Percentiles rank a stretch among this genome's conserved stretches.
phyloP scores from a whole-genome alignment of 1,284 basidiomycete species.

The Papiliotrema nemorosa region DNA sequence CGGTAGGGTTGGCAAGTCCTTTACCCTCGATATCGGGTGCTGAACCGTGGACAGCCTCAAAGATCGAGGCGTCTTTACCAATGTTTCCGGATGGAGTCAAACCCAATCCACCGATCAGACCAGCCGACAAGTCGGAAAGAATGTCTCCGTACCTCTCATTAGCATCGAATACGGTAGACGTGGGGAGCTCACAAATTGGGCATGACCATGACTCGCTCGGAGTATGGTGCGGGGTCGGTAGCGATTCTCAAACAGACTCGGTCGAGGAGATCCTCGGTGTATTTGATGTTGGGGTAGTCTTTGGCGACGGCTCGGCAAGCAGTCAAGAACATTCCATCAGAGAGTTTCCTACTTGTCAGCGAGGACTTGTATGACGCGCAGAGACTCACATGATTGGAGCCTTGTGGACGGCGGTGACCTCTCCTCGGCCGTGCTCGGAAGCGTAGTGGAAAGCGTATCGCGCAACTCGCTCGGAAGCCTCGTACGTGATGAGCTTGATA shows the following conservation, averaged over 20 bases:
- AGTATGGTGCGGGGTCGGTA: constrained; percentile 88
- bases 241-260: constrained; percentile 92
- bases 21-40: constrained; percentile 72
- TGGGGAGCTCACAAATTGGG: constrained; percentile 78
- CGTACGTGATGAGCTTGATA: constrained; percentile 99
- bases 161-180: not conserved
- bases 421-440: constrained; percentile 75
- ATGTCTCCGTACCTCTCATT: constrained; percentile 64
- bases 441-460: constrained; percentile 99
- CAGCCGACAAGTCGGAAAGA: constrained; percentile 98
- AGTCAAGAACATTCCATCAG: constrained; percentile 98
- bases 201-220: constrained; percentile 99
- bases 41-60: constrained; percentile 98
- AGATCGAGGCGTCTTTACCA: constrained; percentile 95
- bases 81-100: constrained; percentile 99
- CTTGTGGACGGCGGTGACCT: constrained; percentile 99
- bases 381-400: constrained; percentile 81
- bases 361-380: not conserved
- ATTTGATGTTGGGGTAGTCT: constrained; percentile 87
- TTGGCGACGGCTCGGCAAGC: constrained; percentile 96
- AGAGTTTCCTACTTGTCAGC: constrained; percentile 71
- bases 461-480: constrained; percentile 97
- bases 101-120: constrained; percentile 95
- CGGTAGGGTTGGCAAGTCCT: constrained; percentile 97
- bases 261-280: constrained; percentile 97